phyloP scores from a whole-genome alignment of 805 yeast species.

The Priceomyces castillae region DNA sequence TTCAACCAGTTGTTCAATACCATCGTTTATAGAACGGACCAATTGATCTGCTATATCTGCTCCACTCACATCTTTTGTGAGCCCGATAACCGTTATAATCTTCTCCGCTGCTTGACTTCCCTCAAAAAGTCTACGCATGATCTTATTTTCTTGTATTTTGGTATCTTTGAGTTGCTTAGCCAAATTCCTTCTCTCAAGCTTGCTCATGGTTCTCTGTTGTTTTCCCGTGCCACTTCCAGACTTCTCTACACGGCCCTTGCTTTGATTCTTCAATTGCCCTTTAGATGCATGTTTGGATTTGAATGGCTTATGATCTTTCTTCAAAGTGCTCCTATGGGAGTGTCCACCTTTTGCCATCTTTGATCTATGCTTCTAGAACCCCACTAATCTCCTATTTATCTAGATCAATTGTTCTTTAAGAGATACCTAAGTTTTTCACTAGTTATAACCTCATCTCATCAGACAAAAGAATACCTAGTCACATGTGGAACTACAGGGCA shows the following conservation, averaged over 20 bases:
- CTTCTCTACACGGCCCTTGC: conserved; percentile 87
- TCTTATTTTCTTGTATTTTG: conserved; percentile 61
- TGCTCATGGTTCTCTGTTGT: conserved; percentile 40
- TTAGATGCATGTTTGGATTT: conserved; percentile 90
- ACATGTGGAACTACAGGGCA: conserved; percentile 13
- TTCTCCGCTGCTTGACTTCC: conserved; percentile 80
- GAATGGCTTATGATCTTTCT: conserved; percentile 84
- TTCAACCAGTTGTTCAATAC: conserved; percentile 29
- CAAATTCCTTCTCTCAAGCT: conserved; percentile 69
- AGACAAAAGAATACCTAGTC: conserved; percentile 2
- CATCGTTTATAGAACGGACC: conserved; percentile 38
- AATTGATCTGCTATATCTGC: conserved; percentile 53
- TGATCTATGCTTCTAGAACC: neutral
- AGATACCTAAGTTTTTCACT: neutral
- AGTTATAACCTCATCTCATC: conserved; percentile 1
- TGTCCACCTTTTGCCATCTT: conserved; percentile 46
- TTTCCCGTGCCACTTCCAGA: conserved; percentile 29
- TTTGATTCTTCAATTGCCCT: conserved; percentile 74
- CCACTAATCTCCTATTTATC: neutral
- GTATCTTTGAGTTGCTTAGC: conserved; percentile 73
- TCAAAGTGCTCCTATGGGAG: conserved; percentile 80
- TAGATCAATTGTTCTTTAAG: neutral
- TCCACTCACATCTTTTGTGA: conserved; percentile 68
- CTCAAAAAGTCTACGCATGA: conserved; percentile 69
- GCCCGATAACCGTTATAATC: conserved; percentile 74